phyloP scores from a whole-genome alignment of 495 filamentous ascomycete species.

The Recurvomyces mirabilis region DNA sequence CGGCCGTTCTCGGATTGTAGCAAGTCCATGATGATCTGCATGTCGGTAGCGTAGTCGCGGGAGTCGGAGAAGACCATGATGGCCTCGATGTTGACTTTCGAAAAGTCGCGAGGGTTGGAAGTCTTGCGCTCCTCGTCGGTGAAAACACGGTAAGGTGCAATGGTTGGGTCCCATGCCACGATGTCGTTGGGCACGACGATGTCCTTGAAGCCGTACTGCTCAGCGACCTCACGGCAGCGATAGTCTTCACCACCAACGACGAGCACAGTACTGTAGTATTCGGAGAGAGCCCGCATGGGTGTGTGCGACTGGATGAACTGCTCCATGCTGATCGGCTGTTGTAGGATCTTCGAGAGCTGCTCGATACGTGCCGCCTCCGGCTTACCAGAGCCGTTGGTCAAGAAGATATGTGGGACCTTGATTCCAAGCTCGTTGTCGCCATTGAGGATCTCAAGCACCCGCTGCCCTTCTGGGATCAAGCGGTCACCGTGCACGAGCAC shows the following conservation, averaged over 20 bases:
- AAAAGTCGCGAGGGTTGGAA: constrained; percentile 52
- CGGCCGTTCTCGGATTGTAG: constrained; percentile 63
- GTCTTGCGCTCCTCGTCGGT: constrained; percentile 48
- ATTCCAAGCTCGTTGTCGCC: constrained; percentile 58
- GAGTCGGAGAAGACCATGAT: constrained; percentile 77
- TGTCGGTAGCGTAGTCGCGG: constrained; percentile 72
- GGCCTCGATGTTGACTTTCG: constrained; percentile 62
- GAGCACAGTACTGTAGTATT: constrained; percentile 54
- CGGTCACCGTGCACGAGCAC: constrained; percentile 55
- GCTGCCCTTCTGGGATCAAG: constrained; percentile 48
- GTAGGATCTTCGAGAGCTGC: constrained; percentile 48
- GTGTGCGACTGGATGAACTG: constrained; percentile 61
- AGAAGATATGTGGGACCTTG: constrained; percentile 61
- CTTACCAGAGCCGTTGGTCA: constrained; percentile 58
- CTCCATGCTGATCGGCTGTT: constrained; percentile 46
- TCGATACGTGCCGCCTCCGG: constrained; percentile 45
- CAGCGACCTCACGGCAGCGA: constrained; percentile 54
- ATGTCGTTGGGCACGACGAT: constrained; percentile 58
- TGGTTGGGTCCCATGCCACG: constrained; percentile 47
- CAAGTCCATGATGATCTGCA: constrained; percentile 77
- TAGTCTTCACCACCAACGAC: constrained; percentile 58
- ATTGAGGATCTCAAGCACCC: constrained; percentile 52
- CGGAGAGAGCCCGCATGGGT: constrained; percentile 53
- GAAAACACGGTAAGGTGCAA: constrained; percentile 50
- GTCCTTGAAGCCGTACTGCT: constrained; percentile 55